Conservation (phyloP, 306 rosid species). For the Neltuma alba region DNA sequence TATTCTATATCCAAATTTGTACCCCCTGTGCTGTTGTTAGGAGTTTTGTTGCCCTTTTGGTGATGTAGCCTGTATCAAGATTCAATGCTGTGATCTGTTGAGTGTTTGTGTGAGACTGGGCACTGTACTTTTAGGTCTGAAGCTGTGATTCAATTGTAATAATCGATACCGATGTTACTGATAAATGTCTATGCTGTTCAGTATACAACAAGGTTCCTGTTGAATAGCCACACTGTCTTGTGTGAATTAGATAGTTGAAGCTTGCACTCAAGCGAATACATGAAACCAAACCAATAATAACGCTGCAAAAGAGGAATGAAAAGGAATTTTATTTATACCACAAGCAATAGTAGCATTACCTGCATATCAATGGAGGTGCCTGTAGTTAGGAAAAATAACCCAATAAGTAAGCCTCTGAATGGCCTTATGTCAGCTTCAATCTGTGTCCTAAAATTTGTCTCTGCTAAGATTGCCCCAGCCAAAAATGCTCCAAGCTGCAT, state of each 20-base stretch:
- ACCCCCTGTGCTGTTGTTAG: not conserved
- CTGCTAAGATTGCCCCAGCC: conserved; percentile 97
- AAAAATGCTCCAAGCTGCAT: conserved; percentile 98
- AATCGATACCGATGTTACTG: not conserved
- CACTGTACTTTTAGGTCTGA: not conserved
- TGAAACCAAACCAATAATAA: conserved; percentile 4
- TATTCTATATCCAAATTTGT: not conserved
- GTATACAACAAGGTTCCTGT: not conserved
- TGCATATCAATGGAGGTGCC: conserved; percentile 90
- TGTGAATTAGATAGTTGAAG: not conserved
- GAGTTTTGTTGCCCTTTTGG: not conserved
- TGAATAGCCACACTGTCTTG: not conserved
- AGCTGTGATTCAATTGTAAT: not conserved
- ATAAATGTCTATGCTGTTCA: not conserved
- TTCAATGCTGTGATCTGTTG: not conserved
- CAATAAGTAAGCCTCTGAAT: conserved; percentile 94
- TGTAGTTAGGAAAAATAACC: conserved; percentile 87
- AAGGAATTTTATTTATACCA: not conserved
- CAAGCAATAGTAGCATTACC: conserved; percentile 48
- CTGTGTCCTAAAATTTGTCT: conserved; percentile 97
- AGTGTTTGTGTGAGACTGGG: not conserved
- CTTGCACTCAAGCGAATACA: conserved; percentile 15
- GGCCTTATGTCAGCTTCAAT: conserved; percentile 99
- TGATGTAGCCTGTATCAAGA: not conserved
- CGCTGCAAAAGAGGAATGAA: not conserved